These are phyloP conservation scores for Parmelia sp. DNA, from an alignment of 495 filamentous ascomycete species.

Conservation along the genomic window DNA sequence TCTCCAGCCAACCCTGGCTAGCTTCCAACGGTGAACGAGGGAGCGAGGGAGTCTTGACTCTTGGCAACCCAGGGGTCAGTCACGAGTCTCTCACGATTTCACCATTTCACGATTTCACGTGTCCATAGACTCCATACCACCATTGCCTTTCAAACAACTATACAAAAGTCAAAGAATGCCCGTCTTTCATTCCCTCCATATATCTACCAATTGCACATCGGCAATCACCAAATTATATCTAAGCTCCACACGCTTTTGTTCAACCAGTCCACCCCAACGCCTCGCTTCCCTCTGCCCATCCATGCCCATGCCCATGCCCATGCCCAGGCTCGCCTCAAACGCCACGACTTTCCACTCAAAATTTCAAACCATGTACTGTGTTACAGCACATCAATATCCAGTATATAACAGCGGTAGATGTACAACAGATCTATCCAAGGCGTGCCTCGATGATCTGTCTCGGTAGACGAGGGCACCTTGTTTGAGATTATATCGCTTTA, in stretches of 20 bases:
- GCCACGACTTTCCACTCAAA: not conserved
- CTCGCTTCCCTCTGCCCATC: constrained; percentile 2
- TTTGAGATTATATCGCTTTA: not conserved
- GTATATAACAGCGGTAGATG: not conserved
- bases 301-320: too few relatives aligned
- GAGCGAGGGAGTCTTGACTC: not conserved
- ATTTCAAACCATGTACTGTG: not conserved
- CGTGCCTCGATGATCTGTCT: not conserved
- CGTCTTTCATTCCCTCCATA: not conserved
- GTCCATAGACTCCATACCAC: too few relatives aligned
- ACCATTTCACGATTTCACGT: too few relatives aligned
- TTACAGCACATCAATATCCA: not conserved
- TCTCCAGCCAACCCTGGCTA: not conserved
- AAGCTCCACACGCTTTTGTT: not conserved
- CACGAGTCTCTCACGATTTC: too few relatives aligned
- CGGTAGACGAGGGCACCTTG: not conserved
- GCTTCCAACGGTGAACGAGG: too few relatives aligned
- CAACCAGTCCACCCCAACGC: constrained; percentile 2
- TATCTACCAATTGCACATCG: not conserved
- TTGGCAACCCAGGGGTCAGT: too few relatives aligned
- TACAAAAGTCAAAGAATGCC: not conserved
- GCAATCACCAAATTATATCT: not conserved
- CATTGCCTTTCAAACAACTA: too few relatives aligned
- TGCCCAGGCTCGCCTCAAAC: not conserved
- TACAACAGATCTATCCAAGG: not conserved